Base-by-base conservation (phyloP, 2,329 filamentous ascomycete species). In the Xylariaceae sp. region DNA sequence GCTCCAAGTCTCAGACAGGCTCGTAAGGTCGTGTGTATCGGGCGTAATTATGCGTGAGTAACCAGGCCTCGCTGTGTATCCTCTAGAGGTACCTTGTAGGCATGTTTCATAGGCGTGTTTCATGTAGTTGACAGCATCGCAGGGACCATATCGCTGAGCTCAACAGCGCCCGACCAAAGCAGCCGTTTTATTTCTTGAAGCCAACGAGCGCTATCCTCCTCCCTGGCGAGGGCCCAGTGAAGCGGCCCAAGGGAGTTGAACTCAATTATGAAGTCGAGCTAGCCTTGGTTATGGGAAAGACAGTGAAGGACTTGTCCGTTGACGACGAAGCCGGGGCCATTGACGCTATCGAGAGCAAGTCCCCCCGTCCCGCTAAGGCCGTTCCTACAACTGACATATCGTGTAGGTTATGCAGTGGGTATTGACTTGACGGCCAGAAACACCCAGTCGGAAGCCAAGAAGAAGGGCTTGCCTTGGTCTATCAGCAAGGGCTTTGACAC, bases 101-200 rank as follows among this genome's bases (percentile, higher is more conserved):
- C 13, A 4, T 15, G 53, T 44, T 17, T 9, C 34, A 37, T 34
- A 30, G 8, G 18, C 13, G 3, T 15, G 53, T 44, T 17, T 9
- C 34, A 37, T 1, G 18, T 51, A 2, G 30, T 44, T 60, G 48
- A 65, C 58, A 4, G 53, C 4, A 4, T 55, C 11, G 13, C 70
- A 94, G 90, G 70, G 94, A 96, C 75, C 94, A 99, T 77, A 88
- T 97, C 72, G 85, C 88, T 64, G 94, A 99, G 79, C 84, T 99
- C 67, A 92, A 92, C 76, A 96, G 88, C 75, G 81, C 82, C 62
- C 86, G 86, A 65, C 94, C 94, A 54, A 95, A 94, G 75, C 92
- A 97, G 76, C 94, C 94, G 30, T 97, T 99, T 79, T 99, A 97
- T 86, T 99, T 99, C 82, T 84, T 97, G 68, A 99, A 99, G 82